phyloP scores from a whole-genome alignment of 306 rosid species.

The Clitoria ternatea region DNA sequence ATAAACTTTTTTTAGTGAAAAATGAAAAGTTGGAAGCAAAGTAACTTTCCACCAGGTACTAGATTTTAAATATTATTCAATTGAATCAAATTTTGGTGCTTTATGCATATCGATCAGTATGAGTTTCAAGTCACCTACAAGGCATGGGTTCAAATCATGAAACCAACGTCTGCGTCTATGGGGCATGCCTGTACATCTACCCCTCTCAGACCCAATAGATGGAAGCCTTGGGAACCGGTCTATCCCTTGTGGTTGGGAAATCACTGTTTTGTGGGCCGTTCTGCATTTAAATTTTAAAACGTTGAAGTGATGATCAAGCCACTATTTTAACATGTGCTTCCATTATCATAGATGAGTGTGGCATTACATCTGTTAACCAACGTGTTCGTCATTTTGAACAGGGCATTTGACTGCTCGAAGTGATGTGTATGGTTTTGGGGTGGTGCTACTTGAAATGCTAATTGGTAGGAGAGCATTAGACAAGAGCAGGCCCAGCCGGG shows the following conservation, averaged over 20 bases:
- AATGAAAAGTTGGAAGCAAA: background rate
- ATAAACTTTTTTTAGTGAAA: background rate
- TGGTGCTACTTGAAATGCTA: conserved; percentile 85
- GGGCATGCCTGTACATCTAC: background rate
- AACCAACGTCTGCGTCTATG: too few relatives aligned
- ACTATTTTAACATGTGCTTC: background rate
- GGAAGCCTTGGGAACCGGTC: background rate
- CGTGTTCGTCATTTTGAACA: conserved; percentile 34
- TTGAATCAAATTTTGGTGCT: background rate
- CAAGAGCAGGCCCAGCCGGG: conserved; percentile 90
- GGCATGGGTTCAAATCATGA: background rate
- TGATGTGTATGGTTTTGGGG: conserved; percentile 93
- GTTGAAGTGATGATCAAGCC: background rate
- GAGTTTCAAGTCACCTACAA: background rate
- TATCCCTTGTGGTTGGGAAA: background rate
- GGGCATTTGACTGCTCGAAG: conserved; percentile 95
- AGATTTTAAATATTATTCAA: background rate
- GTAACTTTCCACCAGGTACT: background rate
- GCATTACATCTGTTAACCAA: conserved; percentile 16
- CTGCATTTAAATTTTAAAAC: conserved; percentile 4
- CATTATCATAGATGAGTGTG: background rate
- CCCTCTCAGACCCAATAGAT: background rate
- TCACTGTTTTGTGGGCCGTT: background rate
- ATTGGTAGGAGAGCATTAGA: conserved; percentile 87
- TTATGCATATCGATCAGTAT: background rate